Evolutionary conservation across 192 early-diverging fungal genomes (phyloP), one percentile per base, ranked within the genome.

Genomic region (Neocallimastix lanati): DNA sequence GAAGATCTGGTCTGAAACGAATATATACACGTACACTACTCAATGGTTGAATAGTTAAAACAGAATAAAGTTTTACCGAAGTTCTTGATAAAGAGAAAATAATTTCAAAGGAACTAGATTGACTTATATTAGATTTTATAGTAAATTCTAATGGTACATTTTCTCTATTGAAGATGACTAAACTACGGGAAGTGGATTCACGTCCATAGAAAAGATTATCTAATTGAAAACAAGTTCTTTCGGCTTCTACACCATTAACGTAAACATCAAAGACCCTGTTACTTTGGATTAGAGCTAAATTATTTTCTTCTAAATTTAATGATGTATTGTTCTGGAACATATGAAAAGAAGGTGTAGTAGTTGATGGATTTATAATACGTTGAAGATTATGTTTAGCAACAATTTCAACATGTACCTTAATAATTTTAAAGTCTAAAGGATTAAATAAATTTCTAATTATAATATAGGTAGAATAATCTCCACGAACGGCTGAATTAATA

Each of bases 401-500:
- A n/a, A n/a, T n/a, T n/a, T n/a, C n/a, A n/a, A n/a, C n/a, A n/a
- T n/a, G n/a, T n/a, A n/a, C n/a, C n/a, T n/a, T n/a, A n/a, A n/a
- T n/a, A n/a, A n/a, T n/a, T n/a, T n/a, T n/a, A 6, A 88, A 92
- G 78, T 94, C 92, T 12, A 84, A 82, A 7, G 87, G 89, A 81
- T 94, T 94, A 58, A 91, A 88, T 29, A 92, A 78, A 81, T 94
- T 94, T 78, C 92, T 88, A n/a, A 94, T 82, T 33, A 93, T n/a
- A n/a, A n/a, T n/a, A n/a, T n/a, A n/a, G n/a, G n/a, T n/a, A n/a
- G n/a, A n/a, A n/a, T n/a, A n/a, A 82, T 28, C 93, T 79, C 91
- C 92, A 27, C 93, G 88, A 2, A 85, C 78, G 28, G 78, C 85
- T 0, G 90, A 85, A 28, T 82, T 83, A 80, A 94, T 90, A 76